Percentiles rank a stretch among this genome's conserved stretches.
Evolutionary conservation across 192 early-diverging fungal species (phyloP).

Genomic region (Dimargaris verticillata): DNA sequence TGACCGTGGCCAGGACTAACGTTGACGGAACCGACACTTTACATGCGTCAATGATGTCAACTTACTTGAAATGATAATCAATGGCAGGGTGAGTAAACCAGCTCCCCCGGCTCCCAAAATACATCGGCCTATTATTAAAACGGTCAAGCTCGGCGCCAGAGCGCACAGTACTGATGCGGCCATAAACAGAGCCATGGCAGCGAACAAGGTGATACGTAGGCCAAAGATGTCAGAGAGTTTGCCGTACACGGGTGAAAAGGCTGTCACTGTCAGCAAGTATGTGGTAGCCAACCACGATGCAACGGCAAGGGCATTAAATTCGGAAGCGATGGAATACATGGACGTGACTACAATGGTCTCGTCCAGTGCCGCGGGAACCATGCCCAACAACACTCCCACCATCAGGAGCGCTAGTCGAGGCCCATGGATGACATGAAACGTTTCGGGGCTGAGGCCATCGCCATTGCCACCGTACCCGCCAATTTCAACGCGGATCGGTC

Average conservation of each 20-base stretch:
- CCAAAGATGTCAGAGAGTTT: conserved; percentile 59
- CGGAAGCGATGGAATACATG: conserved; percentile 45
- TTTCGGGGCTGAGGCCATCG: background rate
- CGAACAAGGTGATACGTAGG: conserved; percentile 17
- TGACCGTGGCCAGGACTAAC: background rate
- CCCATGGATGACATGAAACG: background rate
- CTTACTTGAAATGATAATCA: conserved; percentile 42
- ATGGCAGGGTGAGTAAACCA: conserved; percentile 37
- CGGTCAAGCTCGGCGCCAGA: conserved; percentile 18
- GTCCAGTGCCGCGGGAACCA: conserved; percentile 60
- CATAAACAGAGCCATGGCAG: conserved; percentile 23
- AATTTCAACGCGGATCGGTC: background rate
- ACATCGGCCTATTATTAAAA: conserved; percentile 49
- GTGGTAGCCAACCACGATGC: conserved; percentile 69
- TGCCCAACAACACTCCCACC: conserved; percentile 31
- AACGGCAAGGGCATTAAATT: conserved; percentile 43
- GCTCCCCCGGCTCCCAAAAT: conserved; percentile 60
- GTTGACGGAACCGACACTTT: background rate
- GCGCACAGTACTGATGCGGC: conserved; percentile 25
- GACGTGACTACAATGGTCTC: conserved; percentile 72
- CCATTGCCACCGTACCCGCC: background rate
- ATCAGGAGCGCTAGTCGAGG: background rate
- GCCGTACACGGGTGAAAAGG: conserved; percentile 65
- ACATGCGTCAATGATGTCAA: background rate
- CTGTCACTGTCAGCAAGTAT: conserved; percentile 50